phyloP scores from a whole-genome alignment of 768 basidiomycete species.

The Pleurotus cornucopiae region DNA sequence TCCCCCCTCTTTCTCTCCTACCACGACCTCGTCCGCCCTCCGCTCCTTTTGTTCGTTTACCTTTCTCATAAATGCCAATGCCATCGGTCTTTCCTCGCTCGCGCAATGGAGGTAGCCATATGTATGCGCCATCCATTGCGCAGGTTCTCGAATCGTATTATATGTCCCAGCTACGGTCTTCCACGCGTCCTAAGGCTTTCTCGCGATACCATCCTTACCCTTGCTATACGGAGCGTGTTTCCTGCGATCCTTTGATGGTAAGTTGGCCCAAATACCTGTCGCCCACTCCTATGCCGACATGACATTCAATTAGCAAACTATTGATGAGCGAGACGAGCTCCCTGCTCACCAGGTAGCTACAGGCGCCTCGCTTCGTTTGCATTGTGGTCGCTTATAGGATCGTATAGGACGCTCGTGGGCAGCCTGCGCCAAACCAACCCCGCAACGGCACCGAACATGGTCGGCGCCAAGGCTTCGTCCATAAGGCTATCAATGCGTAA shows the following conservation, averaged over 20 bases:
- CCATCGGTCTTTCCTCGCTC: conserved; percentile 5
- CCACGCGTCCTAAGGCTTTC: not conserved
- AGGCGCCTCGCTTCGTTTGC: no score
- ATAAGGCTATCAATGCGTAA: no score
- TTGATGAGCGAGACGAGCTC: not conserved
- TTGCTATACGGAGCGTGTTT: not conserved
- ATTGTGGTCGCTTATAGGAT: no score
- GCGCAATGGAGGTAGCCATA: not conserved
- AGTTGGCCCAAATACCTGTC: not conserved
- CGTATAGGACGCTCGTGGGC: no score
- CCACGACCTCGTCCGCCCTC: not conserved
- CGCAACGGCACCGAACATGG: no score
- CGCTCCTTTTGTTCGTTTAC: not conserved
- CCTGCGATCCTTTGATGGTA: not conserved
- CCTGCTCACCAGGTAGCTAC: no score
- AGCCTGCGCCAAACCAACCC: no score
- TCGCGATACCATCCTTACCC: conserved; percentile 1
- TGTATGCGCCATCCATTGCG: not conserved
- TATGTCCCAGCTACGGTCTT: not conserved
- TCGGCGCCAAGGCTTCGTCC: no score
- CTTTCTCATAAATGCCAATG: conserved; percentile 14
- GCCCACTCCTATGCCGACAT: not conserved
- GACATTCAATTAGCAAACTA: not conserved
- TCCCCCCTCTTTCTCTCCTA: not conserved
- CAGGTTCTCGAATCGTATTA: not conserved